Percentiles rank a stretch among this genome's conserved stretches.
Conservation (phyloP, 148 eudicot species). For the Dysphania ambrosioides region DNA sequence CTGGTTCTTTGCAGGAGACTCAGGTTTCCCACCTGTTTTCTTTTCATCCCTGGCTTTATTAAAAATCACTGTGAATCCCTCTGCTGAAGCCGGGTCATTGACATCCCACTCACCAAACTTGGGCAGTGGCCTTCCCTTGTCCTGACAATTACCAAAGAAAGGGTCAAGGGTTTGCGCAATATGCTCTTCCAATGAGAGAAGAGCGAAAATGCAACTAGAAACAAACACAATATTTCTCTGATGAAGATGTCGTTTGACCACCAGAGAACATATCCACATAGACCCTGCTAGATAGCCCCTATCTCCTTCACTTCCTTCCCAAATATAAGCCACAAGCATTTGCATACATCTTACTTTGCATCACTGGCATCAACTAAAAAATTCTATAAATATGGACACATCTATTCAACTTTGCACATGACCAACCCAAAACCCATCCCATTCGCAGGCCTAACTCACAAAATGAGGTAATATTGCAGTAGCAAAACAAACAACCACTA, state of each 20-base stretch:
- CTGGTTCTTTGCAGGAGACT: constrained; percentile 56
- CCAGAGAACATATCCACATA: background rate
- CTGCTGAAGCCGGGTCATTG: constrained; percentile 86
- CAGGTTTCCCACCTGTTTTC: constrained; percentile 76
- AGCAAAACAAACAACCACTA: background rate
- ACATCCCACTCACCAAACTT: constrained; percentile 94
- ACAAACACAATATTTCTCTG: background rate
- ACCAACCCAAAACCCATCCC: background rate
- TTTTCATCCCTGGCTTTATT: constrained; percentile 90
- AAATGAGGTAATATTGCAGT: background rate
- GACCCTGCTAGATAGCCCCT: background rate
- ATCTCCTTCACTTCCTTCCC: background rate
- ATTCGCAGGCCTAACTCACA: background rate
- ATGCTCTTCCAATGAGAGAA: background rate
- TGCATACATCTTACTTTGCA: background rate
- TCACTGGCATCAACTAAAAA: background rate
- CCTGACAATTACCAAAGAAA: constrained; percentile 33
- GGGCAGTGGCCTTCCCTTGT: constrained; percentile 79
- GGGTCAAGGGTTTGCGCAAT: constrained; percentile 4
- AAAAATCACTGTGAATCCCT: constrained; percentile 84
- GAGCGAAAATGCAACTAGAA: background rate
- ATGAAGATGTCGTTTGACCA: background rate
- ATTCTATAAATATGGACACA: background rate
- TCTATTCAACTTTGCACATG: background rate
- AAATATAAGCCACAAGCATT: background rate